These are phyloP conservation scores for Fusarium penzigii DNA, from an alignment of 2,329 filamentous ascomycete genomes.

Conservation along the genomic window DNA sequence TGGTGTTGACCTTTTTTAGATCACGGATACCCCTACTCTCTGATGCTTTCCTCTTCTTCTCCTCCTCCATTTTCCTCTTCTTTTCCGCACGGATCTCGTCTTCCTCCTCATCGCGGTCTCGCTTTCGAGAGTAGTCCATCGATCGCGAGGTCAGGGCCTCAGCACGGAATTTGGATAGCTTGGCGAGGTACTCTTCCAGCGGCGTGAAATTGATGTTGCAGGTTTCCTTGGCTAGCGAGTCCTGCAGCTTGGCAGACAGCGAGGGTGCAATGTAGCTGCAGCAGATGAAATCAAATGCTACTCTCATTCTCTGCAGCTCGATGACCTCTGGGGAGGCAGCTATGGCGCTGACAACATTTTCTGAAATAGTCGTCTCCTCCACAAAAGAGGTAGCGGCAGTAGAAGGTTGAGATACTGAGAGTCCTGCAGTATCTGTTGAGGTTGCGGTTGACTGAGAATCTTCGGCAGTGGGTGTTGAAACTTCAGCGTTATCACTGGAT, in stretches of 20 bases:
- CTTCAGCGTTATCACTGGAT: constrained; percentile 20
- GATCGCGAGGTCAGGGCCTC: constrained; percentile 71
- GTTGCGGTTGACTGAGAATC: constrained; percentile 46
- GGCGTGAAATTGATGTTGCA: constrained; percentile 64
- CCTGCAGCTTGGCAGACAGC: constrained; percentile 45
- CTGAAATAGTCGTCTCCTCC: constrained; percentile 33
- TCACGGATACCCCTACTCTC: constrained; percentile 77
- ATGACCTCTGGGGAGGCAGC: constrained; percentile 50
- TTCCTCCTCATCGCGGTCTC: constrained; percentile 66
- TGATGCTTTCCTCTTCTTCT: constrained; percentile 76
- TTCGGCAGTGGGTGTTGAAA: constrained; percentile 25
- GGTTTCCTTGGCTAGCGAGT: constrained; percentile 37
- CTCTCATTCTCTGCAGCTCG: constrained; percentile 63
- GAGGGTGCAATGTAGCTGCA: constrained; percentile 57
- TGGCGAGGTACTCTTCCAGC: constrained; percentile 68
- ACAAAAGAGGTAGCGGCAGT: constrained; percentile 48
- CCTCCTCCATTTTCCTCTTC: constrained; percentile 83
- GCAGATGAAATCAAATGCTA: constrained; percentile 65
- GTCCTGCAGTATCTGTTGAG: constrained; percentile 38
- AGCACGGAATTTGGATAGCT: constrained; percentile 66
- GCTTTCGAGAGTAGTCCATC: constrained; percentile 72
- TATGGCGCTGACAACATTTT: constrained; percentile 43
- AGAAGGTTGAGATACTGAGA: constrained; percentile 41
- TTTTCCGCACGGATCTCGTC: constrained; percentile 70
- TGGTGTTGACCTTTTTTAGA: constrained; percentile 86